A percentile compares a stretch with the other conserved stretches of the same genome.
Conservation (phyloP, 805 yeast genomes). For the Candida glaebosa region DNA sequence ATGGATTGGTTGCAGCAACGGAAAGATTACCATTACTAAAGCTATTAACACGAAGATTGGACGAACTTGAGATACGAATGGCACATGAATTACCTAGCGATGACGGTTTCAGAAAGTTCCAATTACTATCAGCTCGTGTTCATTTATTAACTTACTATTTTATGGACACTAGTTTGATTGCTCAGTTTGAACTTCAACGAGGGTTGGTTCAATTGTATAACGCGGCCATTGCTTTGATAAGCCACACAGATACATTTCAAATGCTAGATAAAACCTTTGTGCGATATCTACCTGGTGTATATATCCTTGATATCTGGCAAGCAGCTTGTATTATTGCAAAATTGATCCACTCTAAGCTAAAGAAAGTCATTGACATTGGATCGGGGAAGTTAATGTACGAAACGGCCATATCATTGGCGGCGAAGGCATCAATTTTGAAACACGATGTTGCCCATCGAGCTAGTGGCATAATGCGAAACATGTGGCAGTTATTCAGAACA, state of each 20-base stretch:
- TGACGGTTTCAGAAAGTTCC: constrained; percentile 69
- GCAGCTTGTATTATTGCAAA: constrained; percentile 82
- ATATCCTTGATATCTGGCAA: constrained; percentile 85
- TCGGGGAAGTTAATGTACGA: constrained; percentile 70
- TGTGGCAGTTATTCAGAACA: constrained; percentile 83
- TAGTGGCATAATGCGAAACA: constrained; percentile 88
- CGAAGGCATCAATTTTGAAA: constrained; percentile 78
- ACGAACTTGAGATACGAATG: constrained; percentile 66
- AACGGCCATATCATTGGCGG: constrained; percentile 62
- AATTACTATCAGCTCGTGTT: constrained; percentile 70
- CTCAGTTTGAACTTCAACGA: constrained; percentile 57
- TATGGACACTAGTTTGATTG: constrained; percentile 55
- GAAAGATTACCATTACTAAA: constrained; percentile 75
- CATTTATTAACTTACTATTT: constrained; percentile 81
- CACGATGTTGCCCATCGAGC: constrained; percentile 93
- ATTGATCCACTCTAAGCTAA: constrained; percentile 70
- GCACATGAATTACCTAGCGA: constrained; percentile 33
- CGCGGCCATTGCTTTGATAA: constrained; percentile 68
- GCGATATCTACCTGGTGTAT: constrained; percentile 78
- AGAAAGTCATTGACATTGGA: constrained; percentile 61
- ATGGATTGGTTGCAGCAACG: constrained; percentile 61
- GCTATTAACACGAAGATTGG: constrained; percentile 67
- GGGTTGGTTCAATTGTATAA: constrained; percentile 78
- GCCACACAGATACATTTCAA: constrained; percentile 63
- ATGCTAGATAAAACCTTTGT: constrained; percentile 59